Evolutionary conservation across 2,329 filamentous ascomycete genomes (phyloP).

Genomic region (Sodiomyces alkalinus): DNA sequence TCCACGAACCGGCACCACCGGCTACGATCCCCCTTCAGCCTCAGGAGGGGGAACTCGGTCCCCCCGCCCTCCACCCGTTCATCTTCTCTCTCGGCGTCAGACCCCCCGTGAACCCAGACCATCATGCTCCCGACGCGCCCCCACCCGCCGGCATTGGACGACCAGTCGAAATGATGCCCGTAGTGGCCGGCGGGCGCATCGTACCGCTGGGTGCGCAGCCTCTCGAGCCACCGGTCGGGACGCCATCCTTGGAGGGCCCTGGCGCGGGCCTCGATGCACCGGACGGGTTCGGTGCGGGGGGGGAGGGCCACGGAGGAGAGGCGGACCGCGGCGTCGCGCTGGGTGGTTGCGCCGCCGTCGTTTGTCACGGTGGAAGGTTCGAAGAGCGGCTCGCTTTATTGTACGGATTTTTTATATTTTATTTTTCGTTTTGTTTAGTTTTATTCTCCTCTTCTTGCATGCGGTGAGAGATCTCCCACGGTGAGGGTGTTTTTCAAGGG

Average conservation of each 20-base stretch:
- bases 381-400: slow-evolving; percentile 27
- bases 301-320: slow-evolving; percentile 37
- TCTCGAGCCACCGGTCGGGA: slow-evolving; percentile 35
- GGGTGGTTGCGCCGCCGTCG: slow-evolving; percentile 26
- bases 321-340: slow-evolving; percentile 27
- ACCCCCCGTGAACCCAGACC: slow-evolving; percentile 34
- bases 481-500: too few species aligned
- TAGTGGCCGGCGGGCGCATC: slow-evolving; percentile 29
- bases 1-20: slow-evolving; percentile 35
- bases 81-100: too few species aligned
- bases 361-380: slow-evolving; percentile 34
- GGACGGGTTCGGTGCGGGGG: slow-evolving; percentile 27
- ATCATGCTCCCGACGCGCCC: slow-evolving; percentile 37
- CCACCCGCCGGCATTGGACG: slow-evolving; percentile 24
- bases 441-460: too few species aligned
- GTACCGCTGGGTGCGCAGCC: slow-evolving; percentile 36
- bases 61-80: slow-evolving; percentile 28
- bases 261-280: slow-evolving; percentile 32
- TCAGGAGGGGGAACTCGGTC: slow-evolving; percentile 33
- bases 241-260: slow-evolving; percentile 35
- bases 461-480: neutral
- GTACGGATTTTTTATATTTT: too few species aligned
- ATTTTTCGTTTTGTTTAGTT: too few species aligned
- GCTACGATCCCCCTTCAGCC: slow-evolving; percentile 12
- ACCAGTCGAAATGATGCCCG: slow-evolving; percentile 40